These are phyloP conservation scores for Erigeron canadensis DNA, from an alignment of 129 eudicot species.

Conservation along the genomic window DNA sequence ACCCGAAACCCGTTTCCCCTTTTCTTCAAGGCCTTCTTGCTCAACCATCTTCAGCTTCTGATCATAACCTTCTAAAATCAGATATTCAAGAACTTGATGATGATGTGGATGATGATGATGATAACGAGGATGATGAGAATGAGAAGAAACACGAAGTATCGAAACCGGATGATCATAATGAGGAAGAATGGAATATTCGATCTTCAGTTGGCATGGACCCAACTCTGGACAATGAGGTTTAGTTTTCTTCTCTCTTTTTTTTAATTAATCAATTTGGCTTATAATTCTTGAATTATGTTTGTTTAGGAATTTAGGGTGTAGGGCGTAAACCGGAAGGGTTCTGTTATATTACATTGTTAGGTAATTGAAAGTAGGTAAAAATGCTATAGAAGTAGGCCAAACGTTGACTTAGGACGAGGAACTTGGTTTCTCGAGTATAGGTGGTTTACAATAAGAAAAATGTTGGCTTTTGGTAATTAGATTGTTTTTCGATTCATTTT, in stretches of 20 bases:
- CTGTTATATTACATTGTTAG: too few species aligned
- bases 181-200: constrained; percentile 59
- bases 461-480: too few species aligned
- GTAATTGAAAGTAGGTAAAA: too few species aligned
- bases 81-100: constrained; percentile 32
- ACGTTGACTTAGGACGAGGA: too few species aligned
- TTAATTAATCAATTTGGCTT: too few species aligned
- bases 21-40: constrained; percentile 28
- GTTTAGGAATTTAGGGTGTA: constrained; percentile 1
- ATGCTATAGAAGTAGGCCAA: too few species aligned
- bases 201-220: constrained; percentile 67
- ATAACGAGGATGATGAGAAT: not conserved
- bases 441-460: too few species aligned
- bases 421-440: too few species aligned
- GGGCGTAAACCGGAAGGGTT: not conserved
- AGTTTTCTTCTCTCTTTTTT: constrained; percentile 27
- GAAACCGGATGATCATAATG: constrained; percentile 32
- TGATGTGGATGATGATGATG: constrained; percentile 13
- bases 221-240: constrained; percentile 83
- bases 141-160: constrained; percentile 11
- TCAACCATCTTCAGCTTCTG: constrained; percentile 11
- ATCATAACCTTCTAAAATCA: constrained; percentile 17
- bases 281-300: not conserved
- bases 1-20: constrained; percentile 30
- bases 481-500: too few species aligned